Evolutionary conservation across 768 basidiomycete genomes (phyloP).

Genomic region (Leccinum arenicola): DNA sequence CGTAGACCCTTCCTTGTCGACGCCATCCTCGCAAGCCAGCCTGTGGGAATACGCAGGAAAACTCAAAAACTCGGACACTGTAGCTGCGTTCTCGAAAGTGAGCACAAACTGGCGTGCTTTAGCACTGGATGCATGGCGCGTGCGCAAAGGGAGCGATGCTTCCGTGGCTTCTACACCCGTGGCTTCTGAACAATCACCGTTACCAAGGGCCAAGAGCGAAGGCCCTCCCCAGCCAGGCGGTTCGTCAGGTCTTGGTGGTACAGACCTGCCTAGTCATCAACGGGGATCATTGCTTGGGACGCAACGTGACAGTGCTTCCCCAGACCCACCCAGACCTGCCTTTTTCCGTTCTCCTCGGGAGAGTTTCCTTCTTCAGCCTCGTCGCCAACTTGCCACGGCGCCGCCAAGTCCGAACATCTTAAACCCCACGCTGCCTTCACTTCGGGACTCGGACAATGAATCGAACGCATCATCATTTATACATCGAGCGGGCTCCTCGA

Average conservation of each 20-base stretch:
- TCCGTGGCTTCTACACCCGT: conserved; percentile 4
- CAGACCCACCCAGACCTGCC: conserved; percentile 52
- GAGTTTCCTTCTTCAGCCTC: conserved; percentile 44
- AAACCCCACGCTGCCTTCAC: background rate
- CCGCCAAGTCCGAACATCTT: conserved; percentile 32
- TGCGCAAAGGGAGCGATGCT: conserved; percentile 16
- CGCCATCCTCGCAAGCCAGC: conserved; percentile 33
- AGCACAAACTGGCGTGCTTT: conserved; percentile 76
- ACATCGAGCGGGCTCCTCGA: conserved; percentile 37
- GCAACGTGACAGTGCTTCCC: conserved; percentile 37
- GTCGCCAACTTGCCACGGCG: conserved; percentile 26
- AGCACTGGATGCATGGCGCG: conserved; percentile 38
- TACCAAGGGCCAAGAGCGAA: conserved; percentile 25
- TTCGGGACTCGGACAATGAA: conserved; percentile 23
- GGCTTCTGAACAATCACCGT: conserved; percentile 7
- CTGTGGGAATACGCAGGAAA: conserved; percentile 75
- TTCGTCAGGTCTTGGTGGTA: conserved; percentile 11
- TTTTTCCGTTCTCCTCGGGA: conserved; percentile 58
- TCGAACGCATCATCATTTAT: conserved; percentile 29
- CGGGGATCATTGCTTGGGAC: conserved; percentile 41
- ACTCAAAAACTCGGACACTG: conserved; percentile 68
- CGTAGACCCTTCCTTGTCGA: conserved; percentile 12
- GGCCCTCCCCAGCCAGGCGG: conserved; percentile 9
- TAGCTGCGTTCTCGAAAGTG: conserved; percentile 67
- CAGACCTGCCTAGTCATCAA: conserved; percentile 19